Conservation (phyloP, 2,329 filamentous ascomycete species). For the Neocatenulostroma microsporum region DNA sequence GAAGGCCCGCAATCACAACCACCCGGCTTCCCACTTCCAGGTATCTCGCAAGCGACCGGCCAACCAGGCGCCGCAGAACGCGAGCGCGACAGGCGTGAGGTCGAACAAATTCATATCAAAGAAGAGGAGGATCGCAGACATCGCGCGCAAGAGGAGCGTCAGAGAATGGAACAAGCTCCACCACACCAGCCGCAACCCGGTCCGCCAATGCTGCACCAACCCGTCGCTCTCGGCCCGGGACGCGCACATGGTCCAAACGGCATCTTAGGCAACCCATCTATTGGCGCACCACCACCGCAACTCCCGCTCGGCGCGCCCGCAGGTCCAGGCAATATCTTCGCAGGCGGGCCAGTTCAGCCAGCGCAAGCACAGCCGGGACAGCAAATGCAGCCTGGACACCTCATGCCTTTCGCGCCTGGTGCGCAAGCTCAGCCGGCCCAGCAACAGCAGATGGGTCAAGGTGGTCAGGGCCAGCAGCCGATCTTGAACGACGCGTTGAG, state of each 20-base stretch:
- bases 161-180: conserved; percentile 59
- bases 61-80: conserved; percentile 33
- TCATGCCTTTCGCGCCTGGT: conserved; percentile 40
- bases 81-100: conserved; percentile 43
- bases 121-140: conserved; percentile 55
- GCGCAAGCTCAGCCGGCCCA: conserved; percentile 24
- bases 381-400: conserved; percentile 38
- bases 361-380: conserved; percentile 35
- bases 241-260: conserved; percentile 91
- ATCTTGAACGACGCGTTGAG: conserved; percentile 83
- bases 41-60: conserved; percentile 38
- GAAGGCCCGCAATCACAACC: conserved; percentile 26
- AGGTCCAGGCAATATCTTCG: conserved; percentile 59
- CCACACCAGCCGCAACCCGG: conserved; percentile 81
- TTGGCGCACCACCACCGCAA: conserved; percentile 34
- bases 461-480: conserved; percentile 69
- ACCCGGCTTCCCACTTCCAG: conserved; percentile 37
- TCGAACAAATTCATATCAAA: conserved; percentile 50
- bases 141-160: conserved; percentile 54
- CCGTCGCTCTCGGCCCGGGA: conserved; percentile 68
- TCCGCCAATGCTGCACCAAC: conserved; percentile 80
- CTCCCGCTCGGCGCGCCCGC: conserved; percentile 51
- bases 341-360: conserved; percentile 63
- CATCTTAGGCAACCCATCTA: conserved; percentile 52
- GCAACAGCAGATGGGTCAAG: conserved; percentile 22